Percentiles rank a stretch among this genome's conserved stretches.
These are phyloP conservation scores for Pyrenophora seminiperda DNA, from an alignment of 2,329 filamentous ascomycete genomes.

Conservation along the genomic window DNA sequence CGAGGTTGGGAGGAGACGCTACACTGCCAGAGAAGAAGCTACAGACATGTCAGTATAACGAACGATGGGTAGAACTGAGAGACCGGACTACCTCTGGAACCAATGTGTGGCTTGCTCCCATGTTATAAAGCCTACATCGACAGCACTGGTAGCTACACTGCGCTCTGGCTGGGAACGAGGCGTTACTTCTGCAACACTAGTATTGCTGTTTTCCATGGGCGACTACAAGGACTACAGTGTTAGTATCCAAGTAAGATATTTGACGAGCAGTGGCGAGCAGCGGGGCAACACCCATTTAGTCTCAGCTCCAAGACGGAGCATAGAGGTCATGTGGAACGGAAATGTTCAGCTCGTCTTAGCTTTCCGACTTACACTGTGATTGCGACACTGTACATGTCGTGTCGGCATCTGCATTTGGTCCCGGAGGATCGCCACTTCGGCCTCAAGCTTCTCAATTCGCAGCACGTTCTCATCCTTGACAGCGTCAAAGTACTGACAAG, in stretches of 20 bases:
- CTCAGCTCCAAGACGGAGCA: no score
- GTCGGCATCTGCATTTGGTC: slow-evolving; percentile 16
- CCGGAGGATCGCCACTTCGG: slow-evolving; percentile 25
- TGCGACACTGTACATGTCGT: neutral
- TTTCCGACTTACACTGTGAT: slow-evolving; percentile 4
- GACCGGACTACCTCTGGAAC: slow-evolving; percentile 29
- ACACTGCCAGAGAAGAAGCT: slow-evolving; percentile 43
- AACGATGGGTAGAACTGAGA: neutral
- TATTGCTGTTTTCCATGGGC: slow-evolving; percentile 1
- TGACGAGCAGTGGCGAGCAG: neutral
- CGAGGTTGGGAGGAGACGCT: neutral
- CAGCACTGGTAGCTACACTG: slow-evolving; percentile 22
- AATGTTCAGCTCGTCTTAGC: neutral
- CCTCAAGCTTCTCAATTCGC: slow-evolving; percentile 37
- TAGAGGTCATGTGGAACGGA: neutral
- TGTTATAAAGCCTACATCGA: slow-evolving; percentile 32
- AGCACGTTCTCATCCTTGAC: slow-evolving; percentile 31
- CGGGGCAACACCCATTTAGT: no score
- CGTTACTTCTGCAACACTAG: neutral
- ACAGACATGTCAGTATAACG: slow-evolving; percentile 6
- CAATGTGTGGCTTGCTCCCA: slow-evolving; percentile 34
- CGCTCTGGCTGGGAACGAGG: slow-evolving; percentile 6
- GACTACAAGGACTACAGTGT: slow-evolving; percentile 1
- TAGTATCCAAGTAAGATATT: neutral
- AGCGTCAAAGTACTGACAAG: slow-evolving; percentile 35